Conservation (phyloP, 768 basidiomycete genomes). For the Tricholoma saponaceum region DNA sequence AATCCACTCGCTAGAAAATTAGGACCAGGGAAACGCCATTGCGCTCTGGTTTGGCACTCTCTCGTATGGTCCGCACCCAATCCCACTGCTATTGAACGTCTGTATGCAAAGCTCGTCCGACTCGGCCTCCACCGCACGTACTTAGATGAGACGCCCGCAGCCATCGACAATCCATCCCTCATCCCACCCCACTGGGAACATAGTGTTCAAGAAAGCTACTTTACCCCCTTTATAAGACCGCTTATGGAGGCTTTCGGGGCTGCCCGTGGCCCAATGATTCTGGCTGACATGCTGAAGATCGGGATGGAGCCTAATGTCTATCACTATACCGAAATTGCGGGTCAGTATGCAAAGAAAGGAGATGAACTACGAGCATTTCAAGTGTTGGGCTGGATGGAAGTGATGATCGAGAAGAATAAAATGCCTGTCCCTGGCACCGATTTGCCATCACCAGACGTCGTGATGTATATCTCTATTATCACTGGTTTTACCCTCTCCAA, state of each 20-base stretch:
- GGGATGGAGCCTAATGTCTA: slow-evolving; percentile 41
- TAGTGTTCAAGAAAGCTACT: slow-evolving; percentile 29
- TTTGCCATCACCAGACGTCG: slow-evolving; percentile 24
- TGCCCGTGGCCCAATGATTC: slow-evolving; percentile 30
- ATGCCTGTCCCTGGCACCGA: not conserved
- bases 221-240: slow-evolving; percentile 49
- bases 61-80: slow-evolving; percentile 22
- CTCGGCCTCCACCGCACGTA: slow-evolving; percentile 12
- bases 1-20: slow-evolving; percentile 21
- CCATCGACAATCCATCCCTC: slow-evolving; percentile 16
- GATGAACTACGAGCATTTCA: slow-evolving; percentile 30
- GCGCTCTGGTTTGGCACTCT: slow-evolving; percentile 37
- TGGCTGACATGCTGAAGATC: slow-evolving; percentile 49
- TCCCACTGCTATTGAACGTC: slow-evolving; percentile 20
- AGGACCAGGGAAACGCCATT: slow-evolving; percentile 30
- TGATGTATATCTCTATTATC: slow-evolving; percentile 34
- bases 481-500: slow-evolving; percentile 30
- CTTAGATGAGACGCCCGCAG: slow-evolving; percentile 1
- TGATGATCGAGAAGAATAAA: not conserved
- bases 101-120: slow-evolving; percentile 44
- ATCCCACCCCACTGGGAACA: slow-evolving; percentile 26
- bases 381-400: slow-evolving; percentile 41
- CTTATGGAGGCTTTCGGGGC: slow-evolving; percentile 30
- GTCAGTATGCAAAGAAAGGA: slow-evolving; percentile 38
- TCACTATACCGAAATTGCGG: slow-evolving; percentile 49